These are phyloP conservation scores for Camelina laxa DNA, from an alignment of 345 rosid species.

Conservation along the genomic window DNA sequence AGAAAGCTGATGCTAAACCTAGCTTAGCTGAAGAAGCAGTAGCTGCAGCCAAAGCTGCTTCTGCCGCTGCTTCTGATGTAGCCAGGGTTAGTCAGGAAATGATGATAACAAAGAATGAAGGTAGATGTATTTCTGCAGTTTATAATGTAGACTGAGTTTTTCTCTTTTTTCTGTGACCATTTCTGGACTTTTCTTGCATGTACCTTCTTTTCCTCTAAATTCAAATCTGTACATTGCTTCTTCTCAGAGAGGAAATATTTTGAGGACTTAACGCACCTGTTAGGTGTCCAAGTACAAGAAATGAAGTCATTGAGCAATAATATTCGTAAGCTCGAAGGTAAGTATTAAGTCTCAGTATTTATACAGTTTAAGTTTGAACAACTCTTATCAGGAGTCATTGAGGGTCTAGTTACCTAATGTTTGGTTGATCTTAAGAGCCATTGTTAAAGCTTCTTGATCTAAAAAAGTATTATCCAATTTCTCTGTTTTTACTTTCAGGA, in stretches of 20 bases:
- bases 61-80: slow-evolving; percentile 88
- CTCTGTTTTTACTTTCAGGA: slow-evolving; percentile 48
- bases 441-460: slow-evolving; percentile 3
- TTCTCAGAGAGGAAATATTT: slow-evolving; percentile 71
- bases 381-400: slow-evolving; percentile 6
- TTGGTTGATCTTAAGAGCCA: slow-evolving; percentile 12
- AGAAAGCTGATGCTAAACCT: slow-evolving; percentile 59
- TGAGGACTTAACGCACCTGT: slow-evolving; percentile 61
- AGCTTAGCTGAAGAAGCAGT: slow-evolving; percentile 91
- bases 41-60: slow-evolving; percentile 91
- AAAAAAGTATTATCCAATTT: background rate
- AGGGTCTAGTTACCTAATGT: slow-evolving; percentile 1
- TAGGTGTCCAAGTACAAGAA: slow-evolving; percentile 81
- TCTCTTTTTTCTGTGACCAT: slow-evolving; percentile 5
- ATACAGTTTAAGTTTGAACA: slow-evolving; percentile 8
- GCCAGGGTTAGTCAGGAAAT: slow-evolving; percentile 90
- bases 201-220: slow-evolving; percentile 15
- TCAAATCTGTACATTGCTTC: slow-evolving; percentile 31
- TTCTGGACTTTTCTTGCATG: background rate
- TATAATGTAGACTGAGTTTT: background rate
- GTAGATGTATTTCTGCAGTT: slow-evolving; percentile 43
- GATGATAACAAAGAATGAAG: slow-evolving; percentile 70
- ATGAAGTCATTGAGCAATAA: slow-evolving; percentile 78
- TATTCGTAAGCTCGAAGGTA: slow-evolving; percentile 77
- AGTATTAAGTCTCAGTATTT: background rate